Evolutionary conservation across 805 yeast genomes (phyloP), one percentile per base, ranked within the genome.

Genomic region (Saccharomycopsis schoenii): DNA sequence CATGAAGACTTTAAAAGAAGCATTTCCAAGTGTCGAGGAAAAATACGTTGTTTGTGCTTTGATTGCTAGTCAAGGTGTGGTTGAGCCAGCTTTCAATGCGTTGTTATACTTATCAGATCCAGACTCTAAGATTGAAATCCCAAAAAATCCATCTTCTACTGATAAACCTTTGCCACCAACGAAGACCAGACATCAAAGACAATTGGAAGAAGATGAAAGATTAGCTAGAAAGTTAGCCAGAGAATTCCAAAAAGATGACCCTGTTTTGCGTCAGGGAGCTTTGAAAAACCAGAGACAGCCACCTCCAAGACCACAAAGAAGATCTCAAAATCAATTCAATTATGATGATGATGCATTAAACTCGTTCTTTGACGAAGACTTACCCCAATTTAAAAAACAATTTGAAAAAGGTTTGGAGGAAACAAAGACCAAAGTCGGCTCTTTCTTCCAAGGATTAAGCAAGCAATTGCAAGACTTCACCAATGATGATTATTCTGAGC

Each of bases 41-140:
- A 81, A 83, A 64, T 81, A 84, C 67, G 77, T 89, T 64, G 83
- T 84, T 60, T 91, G 96, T 36, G 85, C 89, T 0, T 76, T 92
- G 61, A 88, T 94, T 70, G 98, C 98, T 1, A 83, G 96, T 19
- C 82, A 80, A 56, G 97, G 96, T 36, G 77, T 80, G 56, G 71
- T 89, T 54, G 97, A 90, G 67, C 85, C 88, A 1, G 96, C 97
- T 0, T 93, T 93, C 76, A 88, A 86, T 71, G 97, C 97, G 0
- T 76, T 92, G 67, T 76, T 93, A 62, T 89, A 81, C 66, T 74
- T 89, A 60, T 84, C 89, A 17, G 97, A 92, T 72, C 93, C 93
- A 10, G 70, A 77, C 2, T 77, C 78, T 58, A 55, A 64, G 60
- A 55, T 66, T 57, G 66, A 65, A 21, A 62, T 65, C 14, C 71